Base-by-base conservation (phyloP, 352 stramenopile genomes). In the Globisporangium barbulae region DNA sequence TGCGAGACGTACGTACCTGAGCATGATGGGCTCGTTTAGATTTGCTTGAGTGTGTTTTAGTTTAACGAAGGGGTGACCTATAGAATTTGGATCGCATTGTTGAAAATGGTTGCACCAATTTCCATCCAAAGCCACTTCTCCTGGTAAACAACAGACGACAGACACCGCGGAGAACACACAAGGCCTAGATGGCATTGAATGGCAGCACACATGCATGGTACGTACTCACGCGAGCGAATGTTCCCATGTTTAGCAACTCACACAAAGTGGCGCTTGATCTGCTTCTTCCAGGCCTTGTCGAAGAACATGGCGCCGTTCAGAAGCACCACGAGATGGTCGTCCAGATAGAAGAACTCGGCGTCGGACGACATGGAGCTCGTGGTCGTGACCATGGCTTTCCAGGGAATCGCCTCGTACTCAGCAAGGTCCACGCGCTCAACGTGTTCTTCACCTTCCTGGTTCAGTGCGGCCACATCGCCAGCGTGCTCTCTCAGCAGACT, bases 321-420 rank as follows among this genome's bases (percentile, higher is more conserved):
- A 28, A 59, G 59, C 53, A 81, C 75, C 1, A 68, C 30, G 22
- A 83, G 42, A 42, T 73, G 64, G 12, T 81, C 75, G 30, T 78
- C 59, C 4, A 83, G 53, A 53, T 70, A 72, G 45, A 83, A 83
- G 2, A 42, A 64, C 5, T 49, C 63, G 0, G 35, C 59, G 50
- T 83, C 62, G 5, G 74, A 82, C 62, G 64, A 53, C 76, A 84
- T 82, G 31, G 72, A 71, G 69, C 74, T 84, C 35, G 76, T 67
- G 2, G 76, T 84, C 53, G 77, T 71, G 5, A 84, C 68, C 15
- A 53, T 71, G 22, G 69, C 70, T 31, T 69, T 75, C 69, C 72
- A 84, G 12, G 72, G 69, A 22, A 82, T 44, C 37, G 64, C 55
- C 0, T 59, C 55, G 64, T 79, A 67, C 47, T 79, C 73, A 15